A percentile compares a stretch with the other conserved stretches of the same genome.
Evolutionary conservation across 495 filamentous ascomycete genomes (phyloP).

Genomic region (Tuber umbilicatum): DNA sequence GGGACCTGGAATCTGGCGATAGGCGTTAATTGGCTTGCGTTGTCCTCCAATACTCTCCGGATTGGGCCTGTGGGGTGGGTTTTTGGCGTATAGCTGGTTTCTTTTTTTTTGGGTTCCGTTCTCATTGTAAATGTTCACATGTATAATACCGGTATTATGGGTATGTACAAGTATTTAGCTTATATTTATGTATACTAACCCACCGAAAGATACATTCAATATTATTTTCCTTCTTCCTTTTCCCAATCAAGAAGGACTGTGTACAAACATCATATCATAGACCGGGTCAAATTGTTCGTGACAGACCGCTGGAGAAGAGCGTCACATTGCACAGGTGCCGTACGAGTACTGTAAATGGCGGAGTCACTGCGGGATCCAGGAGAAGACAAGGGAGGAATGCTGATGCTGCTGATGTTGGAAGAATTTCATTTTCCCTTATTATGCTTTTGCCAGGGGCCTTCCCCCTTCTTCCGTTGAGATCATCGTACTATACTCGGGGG

Average conservation of each 20-base stretch:
- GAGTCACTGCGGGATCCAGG: background rate
- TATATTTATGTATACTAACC: background rate
- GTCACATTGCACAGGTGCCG: no score
- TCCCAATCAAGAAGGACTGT: background rate
- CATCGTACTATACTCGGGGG: no score
- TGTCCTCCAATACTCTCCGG: background rate
- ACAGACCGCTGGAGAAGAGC: background rate
- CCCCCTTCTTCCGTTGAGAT: no score
- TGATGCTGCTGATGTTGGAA: background rate
- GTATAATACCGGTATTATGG: background rate
- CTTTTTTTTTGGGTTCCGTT: background rate
- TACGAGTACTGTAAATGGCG: background rate
- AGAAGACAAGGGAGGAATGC: background rate
- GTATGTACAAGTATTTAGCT: background rate
- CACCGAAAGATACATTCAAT: background rate
- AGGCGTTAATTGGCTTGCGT: background rate
- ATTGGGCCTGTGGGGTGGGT: background rate
- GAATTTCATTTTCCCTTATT: background rate
- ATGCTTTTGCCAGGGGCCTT: background rate
- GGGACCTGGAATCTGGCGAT: conserved; percentile 14
- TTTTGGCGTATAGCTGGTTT: background rate
- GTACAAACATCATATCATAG: background rate
- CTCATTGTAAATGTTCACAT: background rate
- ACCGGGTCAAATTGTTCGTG: background rate
- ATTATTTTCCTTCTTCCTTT: background rate